Evolutionary conservation across 176 grass and related monocot species (phyloP).

Genomic region (Triticum timopheevii): DNA sequence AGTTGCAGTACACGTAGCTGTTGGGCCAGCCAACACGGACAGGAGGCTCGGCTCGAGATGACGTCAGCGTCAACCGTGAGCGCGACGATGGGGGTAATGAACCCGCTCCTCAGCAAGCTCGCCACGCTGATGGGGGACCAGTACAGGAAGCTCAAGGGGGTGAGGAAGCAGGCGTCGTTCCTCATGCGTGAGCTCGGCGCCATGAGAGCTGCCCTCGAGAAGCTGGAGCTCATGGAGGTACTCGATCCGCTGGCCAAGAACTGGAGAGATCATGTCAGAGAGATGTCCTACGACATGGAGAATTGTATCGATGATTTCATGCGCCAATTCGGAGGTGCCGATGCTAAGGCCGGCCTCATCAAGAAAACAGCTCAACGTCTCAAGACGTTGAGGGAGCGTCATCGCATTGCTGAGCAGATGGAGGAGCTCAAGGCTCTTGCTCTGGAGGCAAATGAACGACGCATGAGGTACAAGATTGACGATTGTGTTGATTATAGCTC

Average conservation of each 20-base stretch:
- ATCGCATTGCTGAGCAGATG: neutral
- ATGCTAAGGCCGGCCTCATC: neutral
- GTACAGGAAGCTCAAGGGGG: neutral
- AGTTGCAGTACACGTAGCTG: neutral
- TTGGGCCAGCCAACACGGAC: too few species aligned
- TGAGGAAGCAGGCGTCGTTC: neutral
- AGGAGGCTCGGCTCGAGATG: neutral
- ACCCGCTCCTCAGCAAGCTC: neutral
- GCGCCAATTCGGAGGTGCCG: neutral
- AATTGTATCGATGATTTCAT: neutral
- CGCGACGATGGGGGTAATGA: neutral
- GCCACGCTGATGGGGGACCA: neutral
- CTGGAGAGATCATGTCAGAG: neutral
- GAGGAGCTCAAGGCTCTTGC: neutral
- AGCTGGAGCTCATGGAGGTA: neutral
- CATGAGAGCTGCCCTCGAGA: constrained; percentile 2
- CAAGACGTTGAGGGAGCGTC: neutral
- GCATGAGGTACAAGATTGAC: neutral
- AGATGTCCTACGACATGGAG: constrained; percentile 17
- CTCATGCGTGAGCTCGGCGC: neutral
- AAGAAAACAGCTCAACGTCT: neutral
- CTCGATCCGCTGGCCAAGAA: neutral
- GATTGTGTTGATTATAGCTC: neutral
- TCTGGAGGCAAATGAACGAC: neutral
- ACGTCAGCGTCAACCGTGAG: neutral